phyloP scores from a whole-genome alignment of 1,139 yeast species.

The Lodderomyces orthopsilosis region DNA sequence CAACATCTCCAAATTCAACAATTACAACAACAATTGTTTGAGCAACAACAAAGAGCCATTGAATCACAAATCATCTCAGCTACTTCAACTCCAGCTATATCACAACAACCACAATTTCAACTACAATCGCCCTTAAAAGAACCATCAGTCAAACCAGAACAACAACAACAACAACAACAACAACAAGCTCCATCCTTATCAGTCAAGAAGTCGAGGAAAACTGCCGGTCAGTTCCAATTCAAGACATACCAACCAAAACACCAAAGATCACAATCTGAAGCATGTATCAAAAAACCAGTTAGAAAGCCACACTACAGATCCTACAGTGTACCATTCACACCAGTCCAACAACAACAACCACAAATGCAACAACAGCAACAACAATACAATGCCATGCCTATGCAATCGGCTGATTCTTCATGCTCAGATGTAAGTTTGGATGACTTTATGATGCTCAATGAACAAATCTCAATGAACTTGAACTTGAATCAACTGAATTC shows the following conservation, averaged over 20 bases:
- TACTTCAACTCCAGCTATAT: constrained; percentile 7
- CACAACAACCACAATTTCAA: constrained; percentile 3
- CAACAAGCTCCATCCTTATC: neutral
- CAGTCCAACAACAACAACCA: constrained; percentile 5
- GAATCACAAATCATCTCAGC: constrained; percentile 1
- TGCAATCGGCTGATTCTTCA: constrained; percentile 4
- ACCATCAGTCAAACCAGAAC: constrained; percentile 2
- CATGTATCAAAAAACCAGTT: constrained; percentile 21
- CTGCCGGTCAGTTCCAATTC: constrained; percentile 35
- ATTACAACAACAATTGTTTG: constrained; percentile 23
- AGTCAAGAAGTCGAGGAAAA: constrained; percentile 5
- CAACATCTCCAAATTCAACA: constrained; percentile 25
- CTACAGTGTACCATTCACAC: constrained; percentile 7
- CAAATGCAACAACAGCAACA: constrained; percentile 1
- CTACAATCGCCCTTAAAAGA: constrained; percentile 8
- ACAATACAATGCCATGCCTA: constrained; percentile 12
- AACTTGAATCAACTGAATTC: constrained; percentile 6
- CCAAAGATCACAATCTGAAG: constrained; percentile 11
- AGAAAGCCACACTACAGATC: constrained; percentile 14
- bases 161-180: constrained; percentile 7
- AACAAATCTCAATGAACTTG: constrained; percentile 23
- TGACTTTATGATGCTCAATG: constrained; percentile 31
- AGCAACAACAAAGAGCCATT: constrained; percentile 12
- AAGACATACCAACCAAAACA: constrained; percentile 28
- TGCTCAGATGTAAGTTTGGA: constrained; percentile 23